These are phyloP conservation scores for Berberis vulgaris DNA, from an alignment of 164 flowering plant genomes.

Conservation along the genomic window DNA sequence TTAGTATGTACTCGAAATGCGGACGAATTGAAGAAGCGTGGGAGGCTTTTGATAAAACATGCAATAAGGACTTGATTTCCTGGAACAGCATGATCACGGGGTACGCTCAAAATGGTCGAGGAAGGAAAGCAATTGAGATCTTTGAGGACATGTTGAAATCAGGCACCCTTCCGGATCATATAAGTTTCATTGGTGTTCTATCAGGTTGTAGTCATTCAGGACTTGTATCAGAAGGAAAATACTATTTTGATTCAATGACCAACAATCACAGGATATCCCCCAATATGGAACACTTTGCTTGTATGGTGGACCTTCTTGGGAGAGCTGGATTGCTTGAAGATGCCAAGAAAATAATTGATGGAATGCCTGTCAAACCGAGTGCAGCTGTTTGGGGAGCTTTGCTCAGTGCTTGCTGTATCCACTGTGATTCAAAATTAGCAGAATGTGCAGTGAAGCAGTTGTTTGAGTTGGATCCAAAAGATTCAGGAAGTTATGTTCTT, in stretches of 20 bases:
- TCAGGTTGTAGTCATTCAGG: slow-evolving; percentile 8
- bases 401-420: slow-evolving; percentile 5
- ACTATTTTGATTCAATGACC: slow-evolving; percentile 2
- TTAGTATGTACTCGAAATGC: slow-evolving; percentile 3
- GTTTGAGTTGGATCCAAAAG: slow-evolving; percentile 2
- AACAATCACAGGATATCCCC: slow-evolving; percentile 2
- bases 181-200: slow-evolving; percentile 3
- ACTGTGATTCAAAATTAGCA: slow-evolving; percentile 5
- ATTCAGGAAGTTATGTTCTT: slow-evolving; percentile 8
- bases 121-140: not conserved
- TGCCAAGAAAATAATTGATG: slow-evolving; percentile 6
- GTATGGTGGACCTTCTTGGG: slow-evolving; percentile 9
- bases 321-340: slow-evolving; percentile 7
- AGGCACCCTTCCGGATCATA: slow-evolving; percentile 1
- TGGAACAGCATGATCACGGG: slow-evolving; percentile 7
- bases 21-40: slow-evolving; percentile 4
- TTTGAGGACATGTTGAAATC: slow-evolving; percentile 4
- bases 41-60: not conserved
- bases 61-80: slow-evolving; percentile 1
- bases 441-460: slow-evolving; percentile 5
- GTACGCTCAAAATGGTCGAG: slow-evolving; percentile 9
- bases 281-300: slow-evolving; percentile 5
- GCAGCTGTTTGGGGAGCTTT: slow-evolving; percentile 7
- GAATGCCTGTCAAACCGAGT: slow-evolving; percentile 1
- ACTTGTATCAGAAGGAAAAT: slow-evolving; percentile 6